Evolutionary conservation across 192 early-diverging fungal genomes (phyloP).

Genomic region (Coemansia sp.): DNA sequence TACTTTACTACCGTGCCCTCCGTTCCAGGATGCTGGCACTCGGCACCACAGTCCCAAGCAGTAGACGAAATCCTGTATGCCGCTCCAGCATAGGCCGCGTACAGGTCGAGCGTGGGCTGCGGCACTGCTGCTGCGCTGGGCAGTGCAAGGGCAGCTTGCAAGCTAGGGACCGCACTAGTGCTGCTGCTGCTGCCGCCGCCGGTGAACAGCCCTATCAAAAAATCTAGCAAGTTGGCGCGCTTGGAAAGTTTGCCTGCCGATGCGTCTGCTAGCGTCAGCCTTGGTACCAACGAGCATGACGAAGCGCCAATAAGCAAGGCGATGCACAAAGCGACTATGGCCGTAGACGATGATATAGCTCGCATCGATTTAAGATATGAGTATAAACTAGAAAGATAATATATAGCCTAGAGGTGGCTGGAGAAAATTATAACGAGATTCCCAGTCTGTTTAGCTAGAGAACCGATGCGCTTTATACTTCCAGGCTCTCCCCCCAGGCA

Average conservation of each 20-base stretch:
- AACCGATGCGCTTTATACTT: not conserved
- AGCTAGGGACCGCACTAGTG: not conserved
- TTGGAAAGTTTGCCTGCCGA: not conserved
- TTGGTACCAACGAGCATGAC: not conserved
- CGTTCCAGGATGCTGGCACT: conserved; percentile 26
- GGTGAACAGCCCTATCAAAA: not conserved
- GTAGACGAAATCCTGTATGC: conserved; percentile 15
- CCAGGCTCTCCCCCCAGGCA: not conserved
- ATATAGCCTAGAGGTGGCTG: not conserved
- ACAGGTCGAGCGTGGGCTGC: conserved; percentile 13
- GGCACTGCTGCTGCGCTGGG: not conserved
- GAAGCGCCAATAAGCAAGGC: not conserved
- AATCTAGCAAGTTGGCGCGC: not conserved
- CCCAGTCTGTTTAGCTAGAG: not conserved
- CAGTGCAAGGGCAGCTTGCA: not conserved
- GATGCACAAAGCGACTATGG: not conserved
- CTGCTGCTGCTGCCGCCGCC: conserved; percentile 5
- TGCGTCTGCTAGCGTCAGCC: not conserved
- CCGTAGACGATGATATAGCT: not conserved
- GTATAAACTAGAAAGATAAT: not conserved
- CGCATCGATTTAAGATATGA: not conserved
- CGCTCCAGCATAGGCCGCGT: conserved; percentile 38
- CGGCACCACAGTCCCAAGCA: conserved; percentile 25
- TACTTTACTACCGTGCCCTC: conserved; percentile 22
- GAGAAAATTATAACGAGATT: not conserved